Evolutionary conservation across 495 filamentous ascomycete species (phyloP), one percentile per base, ranked within the genome.

Genomic region (Elaphomyces granulatus): DNA sequence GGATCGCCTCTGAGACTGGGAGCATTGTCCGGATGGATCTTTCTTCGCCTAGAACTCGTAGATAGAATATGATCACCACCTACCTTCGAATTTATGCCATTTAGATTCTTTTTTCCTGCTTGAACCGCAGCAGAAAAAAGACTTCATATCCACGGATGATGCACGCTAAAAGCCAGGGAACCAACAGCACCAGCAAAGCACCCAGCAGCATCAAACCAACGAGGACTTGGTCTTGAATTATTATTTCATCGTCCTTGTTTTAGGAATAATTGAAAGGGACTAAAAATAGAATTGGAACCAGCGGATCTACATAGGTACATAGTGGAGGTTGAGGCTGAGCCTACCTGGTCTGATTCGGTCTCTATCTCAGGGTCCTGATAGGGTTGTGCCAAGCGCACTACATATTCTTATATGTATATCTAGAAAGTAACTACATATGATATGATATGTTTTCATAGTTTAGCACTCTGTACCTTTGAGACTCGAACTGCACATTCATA

Each of bases 31-130:
- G n/a, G n/a, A n/a, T n/a, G n/a, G n/a, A n/a, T n/a, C n/a, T n/a
- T n/a, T n/a, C n/a, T n/a, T n/a, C n/a, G n/a, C n/a, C n/a, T n/a
- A n/a, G n/a, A n/a, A n/a, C n/a, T n/a, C n/a, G n/a, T n/a, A n/a
- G n/a, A 28, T 6, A 28, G 23, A 12, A 28, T 28, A 28, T 6
- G 23, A 6, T 28, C 6, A 12, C 33, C 6, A 38, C 43, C 10
- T 18, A 50, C 50, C 47, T 46, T 55, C 52, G 20, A 51, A 49
- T 26, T 49, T 35, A 21, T 39, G 44, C 42, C 45, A 43, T 44
- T 40, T 26, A 21, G 41, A 20, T 21, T 19, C 39, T 20, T 47
- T 42, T 17, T 32, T 41, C 19, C 34, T 42, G 6, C 20, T 37
- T 8, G 38, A 16, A 23, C 17, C 8, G 17, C 26, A 43, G 15